Base-by-base conservation (phyloP, 768 basidiomycete species). In the Agaricus subrufescens region DNA sequence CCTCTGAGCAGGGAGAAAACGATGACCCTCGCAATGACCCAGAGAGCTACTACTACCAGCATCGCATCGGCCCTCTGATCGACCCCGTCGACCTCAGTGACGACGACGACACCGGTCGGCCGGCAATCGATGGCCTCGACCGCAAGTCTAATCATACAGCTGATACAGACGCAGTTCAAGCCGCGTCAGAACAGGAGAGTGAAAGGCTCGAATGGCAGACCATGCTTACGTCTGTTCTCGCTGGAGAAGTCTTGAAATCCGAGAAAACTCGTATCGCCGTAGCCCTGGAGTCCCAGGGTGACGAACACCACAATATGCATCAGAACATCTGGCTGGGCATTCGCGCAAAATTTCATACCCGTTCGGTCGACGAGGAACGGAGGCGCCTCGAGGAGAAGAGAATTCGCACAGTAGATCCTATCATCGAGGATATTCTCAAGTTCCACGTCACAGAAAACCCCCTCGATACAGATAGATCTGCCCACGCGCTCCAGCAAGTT, bases 191-290 rank as follows among this genome's bases (percentile, higher is more conserved):
- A 52, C 84, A 89, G 63, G 89, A 93, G 65, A 79, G 82, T 59
- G 90, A 94, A 63, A 79, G 95, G 27, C 70, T 95, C 47, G 94
- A 97, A 70, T 98, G 97, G 97, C 94, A 95, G 70, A 88, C 88
- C 15, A 89, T 98, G 85, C 83, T 98, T 31, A 84, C 91, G 11
- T 96, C 94, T 30, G 96, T 98, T 26, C 79, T 99, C 46, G 84
- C 84, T 30, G 95, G 97, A 9, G 95, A 98, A 64, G 94, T 99
- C 10, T 82, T 99, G 60, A 92, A 89, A 67, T 89, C 92, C 0
- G 97, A 98, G 73, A 97, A 94, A 72, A 90, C 89, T 26, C 84
- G 97, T 55, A 94, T 98, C 58, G 89, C 89, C 29, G 85, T 85
- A 46, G 89, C 85, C 14, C 74, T 93, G 49, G 84, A 87, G 60